phyloP scores from a whole-genome alignment of 78 protist species.

The Dictyostelium intermedium region DNA sequence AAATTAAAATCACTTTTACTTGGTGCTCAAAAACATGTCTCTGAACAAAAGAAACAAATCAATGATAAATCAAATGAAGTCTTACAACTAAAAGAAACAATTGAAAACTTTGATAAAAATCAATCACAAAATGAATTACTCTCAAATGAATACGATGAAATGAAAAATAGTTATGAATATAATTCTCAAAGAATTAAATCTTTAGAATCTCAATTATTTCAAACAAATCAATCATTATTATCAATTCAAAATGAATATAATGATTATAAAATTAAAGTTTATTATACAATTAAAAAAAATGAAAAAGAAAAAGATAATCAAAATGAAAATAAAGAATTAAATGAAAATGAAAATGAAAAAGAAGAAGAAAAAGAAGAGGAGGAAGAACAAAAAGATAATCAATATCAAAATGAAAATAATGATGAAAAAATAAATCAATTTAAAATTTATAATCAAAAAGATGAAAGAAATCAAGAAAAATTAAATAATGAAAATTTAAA shows the following conservation, averaged over 20 bases:
- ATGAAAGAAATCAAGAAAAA: not conserved
- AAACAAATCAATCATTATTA: not conserved
- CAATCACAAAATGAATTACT: not conserved
- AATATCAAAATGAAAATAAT: not conserved
- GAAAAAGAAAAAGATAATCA: not conserved
- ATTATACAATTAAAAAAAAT: constrained; percentile 27
- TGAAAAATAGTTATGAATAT: constrained; percentile 29
- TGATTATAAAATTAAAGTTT: constrained; percentile 45
- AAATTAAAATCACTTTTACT: constrained; percentile 43
- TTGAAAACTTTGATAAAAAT: not conserved
- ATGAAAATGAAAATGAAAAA: not conserved
- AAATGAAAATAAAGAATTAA: not conserved
- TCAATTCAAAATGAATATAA: constrained; percentile 19
- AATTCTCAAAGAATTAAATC: constrained; percentile 23
- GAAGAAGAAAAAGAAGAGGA: not conserved
- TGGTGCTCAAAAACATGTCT: constrained; percentile 63
- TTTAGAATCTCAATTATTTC: constrained; percentile 23
- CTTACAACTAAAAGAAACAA: not conserved
- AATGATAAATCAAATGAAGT: constrained; percentile 30
- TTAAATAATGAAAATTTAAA: not conserved
- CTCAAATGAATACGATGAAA: constrained; percentile 26
- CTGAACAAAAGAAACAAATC: constrained; percentile 42
- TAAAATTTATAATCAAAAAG: not conserved
- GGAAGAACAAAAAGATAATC: not conserved
- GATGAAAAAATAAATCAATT: no score